Percentiles rank a stretch among this genome's conserved stretches.
These are phyloP conservation scores for Solanum microdontum DNA, from an alignment of 257 asterid species.

Conservation along the genomic window DNA sequence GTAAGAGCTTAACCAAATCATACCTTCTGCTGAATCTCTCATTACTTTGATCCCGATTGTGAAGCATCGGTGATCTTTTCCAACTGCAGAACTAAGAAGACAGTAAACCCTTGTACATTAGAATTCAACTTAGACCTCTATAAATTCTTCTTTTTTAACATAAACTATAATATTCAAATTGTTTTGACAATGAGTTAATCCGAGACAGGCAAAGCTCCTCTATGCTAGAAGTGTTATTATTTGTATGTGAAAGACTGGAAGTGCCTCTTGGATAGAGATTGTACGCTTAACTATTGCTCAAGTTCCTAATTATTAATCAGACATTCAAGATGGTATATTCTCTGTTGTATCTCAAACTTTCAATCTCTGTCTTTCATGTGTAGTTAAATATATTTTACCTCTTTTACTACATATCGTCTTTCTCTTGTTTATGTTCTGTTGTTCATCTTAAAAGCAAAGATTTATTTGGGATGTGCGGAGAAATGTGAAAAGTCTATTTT, in stretches of 20 bases:
- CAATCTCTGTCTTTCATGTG: not conserved
- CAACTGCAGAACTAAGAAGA: not conserved
- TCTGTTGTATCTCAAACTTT: not conserved
- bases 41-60: not conserved
- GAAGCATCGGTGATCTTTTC: not conserved
- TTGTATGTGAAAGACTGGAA: not conserved
- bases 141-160: not conserved
- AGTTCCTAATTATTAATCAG: not conserved
- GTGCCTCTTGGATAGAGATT: not conserved
- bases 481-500: not conserved
- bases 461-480: not conserved
- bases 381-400: not conserved
- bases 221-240: not conserved
- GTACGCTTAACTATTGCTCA: not conserved
- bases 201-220: not conserved
- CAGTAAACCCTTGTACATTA: not conserved
- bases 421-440: not conserved
- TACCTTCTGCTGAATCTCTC: not conserved
- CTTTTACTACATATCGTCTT: not conserved
- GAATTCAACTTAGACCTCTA: not conserved
- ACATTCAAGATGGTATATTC: not conserved
- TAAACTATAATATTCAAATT: not conserved
- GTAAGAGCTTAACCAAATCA: not conserved
- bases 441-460: not conserved
- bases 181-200: not conserved